Evolutionary conservation across 208 protist species (phyloP), one percentile per base, ranked within the genome.

Genomic region (Acanthamoeba lenticulata): DNA sequence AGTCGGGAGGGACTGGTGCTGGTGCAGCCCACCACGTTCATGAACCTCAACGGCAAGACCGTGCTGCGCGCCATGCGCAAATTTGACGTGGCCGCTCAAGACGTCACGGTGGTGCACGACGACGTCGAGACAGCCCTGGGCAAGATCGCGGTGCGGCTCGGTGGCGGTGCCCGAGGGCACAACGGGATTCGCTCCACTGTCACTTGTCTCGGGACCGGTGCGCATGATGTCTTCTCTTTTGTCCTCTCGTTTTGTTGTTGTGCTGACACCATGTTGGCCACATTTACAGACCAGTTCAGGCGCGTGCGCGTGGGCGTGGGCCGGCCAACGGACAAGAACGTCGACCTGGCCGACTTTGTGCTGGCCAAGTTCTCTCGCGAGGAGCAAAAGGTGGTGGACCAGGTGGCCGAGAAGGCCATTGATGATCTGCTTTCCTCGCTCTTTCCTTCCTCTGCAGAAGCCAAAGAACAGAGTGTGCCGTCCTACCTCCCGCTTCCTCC

Each of bases 21-120:
- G 49, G 57, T 90, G 83, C 83, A 90, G 52, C 83, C 83, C 21
- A 72, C 83, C 52, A 90, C 83, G n/a, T 34, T 90, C 21, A 90
- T 90, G 83, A 90, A 90, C 55, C 83, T 90, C 36, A 90, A 90
- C 57, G 83, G 83, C 47, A 62, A 90, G 57, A 90, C 52, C 27
- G 83, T 90, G 45, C 34, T 90, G 52, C 47, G 57, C 29, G 57
- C 83, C 7, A 72, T 62, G 52, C 47, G 83, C 52, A 90, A 90
- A 21, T 90, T 44, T 32, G 83, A 90, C 3, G 83, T 69, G 32
- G 34, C 36, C 2, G n/a, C 83, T 29, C 83, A 47, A 4, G 52
- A 90, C 34, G 83, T 90, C 32, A 72, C 57, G n/a, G 52, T 90
- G 13, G 83, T 90, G 52, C 83, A 90, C 38, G 83, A 90, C 52